phyloP scores from a whole-genome alignment of 176 grass and related monocot genomes.

The Phragmites australis region DNA sequence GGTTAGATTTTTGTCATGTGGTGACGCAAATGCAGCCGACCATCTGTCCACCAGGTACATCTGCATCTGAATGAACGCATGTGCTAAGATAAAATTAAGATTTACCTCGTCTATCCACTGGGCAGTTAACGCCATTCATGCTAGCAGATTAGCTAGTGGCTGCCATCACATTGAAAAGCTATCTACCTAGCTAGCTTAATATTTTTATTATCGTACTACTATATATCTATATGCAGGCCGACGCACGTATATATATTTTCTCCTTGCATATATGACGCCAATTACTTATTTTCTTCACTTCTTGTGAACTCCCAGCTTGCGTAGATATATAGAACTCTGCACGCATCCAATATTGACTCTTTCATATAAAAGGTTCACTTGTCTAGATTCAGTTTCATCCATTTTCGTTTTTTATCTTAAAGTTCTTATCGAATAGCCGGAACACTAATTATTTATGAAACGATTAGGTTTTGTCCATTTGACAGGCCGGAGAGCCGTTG shows the following conservation, averaged over 20 bases:
- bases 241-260: not conserved
- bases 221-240: not conserved
- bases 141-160: not conserved
- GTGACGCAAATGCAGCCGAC: not conserved
- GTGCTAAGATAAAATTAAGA: not conserved
- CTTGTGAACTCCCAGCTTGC: too few species aligned
- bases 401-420: not conserved
- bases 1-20: not conserved
- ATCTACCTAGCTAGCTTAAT: too few species aligned
- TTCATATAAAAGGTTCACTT: not conserved
- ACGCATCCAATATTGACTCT: not conserved
- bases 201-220: too few species aligned
- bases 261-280: too few species aligned
- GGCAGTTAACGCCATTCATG: too few species aligned
- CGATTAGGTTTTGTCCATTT: not conserved
- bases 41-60: conserved; percentile 14
- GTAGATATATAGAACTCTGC: not conserved
- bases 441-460: not conserved
- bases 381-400: not conserved
- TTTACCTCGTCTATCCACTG: not conserved
- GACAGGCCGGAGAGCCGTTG: not conserved
- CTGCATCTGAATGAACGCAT: not conserved
- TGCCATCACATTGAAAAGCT: too few species aligned
- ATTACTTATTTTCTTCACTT: too few species aligned
- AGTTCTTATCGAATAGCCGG: not conserved